Conservation (phyloP, 2,329 filamentous ascomycete species). For the Cladorrhinum sp. region DNA sequence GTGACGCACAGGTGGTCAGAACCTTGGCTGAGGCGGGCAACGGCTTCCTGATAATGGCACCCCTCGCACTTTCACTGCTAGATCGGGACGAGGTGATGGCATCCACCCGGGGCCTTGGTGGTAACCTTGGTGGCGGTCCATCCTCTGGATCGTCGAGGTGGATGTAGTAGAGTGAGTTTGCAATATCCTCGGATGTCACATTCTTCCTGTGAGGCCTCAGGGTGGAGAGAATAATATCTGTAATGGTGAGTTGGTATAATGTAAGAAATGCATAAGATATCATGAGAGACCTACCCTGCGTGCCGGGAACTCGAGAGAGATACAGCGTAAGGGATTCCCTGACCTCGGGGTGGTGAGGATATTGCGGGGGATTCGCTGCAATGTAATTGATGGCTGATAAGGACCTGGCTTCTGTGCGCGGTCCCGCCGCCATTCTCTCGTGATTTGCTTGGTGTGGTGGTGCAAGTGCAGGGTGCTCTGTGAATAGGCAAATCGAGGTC, state of each 20-base stretch:
- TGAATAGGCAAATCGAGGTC: background rate
- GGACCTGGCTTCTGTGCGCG: conserved; percentile 72
- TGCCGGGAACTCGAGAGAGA: conserved; percentile 89
- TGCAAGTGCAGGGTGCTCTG: background rate
- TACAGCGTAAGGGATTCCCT: conserved; percentile 78
- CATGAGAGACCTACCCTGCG: conserved; percentile 60
- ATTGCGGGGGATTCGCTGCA: conserved; percentile 81
- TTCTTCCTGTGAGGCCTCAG: conserved; percentile 86
- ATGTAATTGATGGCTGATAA: conserved; percentile 75
- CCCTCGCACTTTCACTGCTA: conserved; percentile 43
- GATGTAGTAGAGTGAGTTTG: conserved; percentile 85
- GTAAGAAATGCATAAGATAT: conserved; percentile 1
- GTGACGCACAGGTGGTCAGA: conserved; percentile 15
- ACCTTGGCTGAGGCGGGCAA: conserved; percentile 37
- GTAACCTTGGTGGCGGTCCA: conserved; percentile 32
- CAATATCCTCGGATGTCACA: conserved; percentile 82
- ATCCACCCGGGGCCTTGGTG: conserved; percentile 29
- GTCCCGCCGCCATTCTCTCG: conserved; percentile 17
- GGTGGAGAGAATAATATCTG: conserved; percentile 89
- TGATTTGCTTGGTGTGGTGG: conserved; percentile 5
- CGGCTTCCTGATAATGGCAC: conserved; percentile 51
- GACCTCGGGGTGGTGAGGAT: conserved; percentile 72
- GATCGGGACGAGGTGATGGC: conserved; percentile 35
- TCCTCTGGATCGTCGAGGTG: conserved; percentile 70
- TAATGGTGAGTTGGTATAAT: conserved; percentile 20